These are phyloP conservation scores for Articulospora tetracladia DNA, from an alignment of 495 filamentous ascomycete species.

Conservation along the genomic window DNA sequence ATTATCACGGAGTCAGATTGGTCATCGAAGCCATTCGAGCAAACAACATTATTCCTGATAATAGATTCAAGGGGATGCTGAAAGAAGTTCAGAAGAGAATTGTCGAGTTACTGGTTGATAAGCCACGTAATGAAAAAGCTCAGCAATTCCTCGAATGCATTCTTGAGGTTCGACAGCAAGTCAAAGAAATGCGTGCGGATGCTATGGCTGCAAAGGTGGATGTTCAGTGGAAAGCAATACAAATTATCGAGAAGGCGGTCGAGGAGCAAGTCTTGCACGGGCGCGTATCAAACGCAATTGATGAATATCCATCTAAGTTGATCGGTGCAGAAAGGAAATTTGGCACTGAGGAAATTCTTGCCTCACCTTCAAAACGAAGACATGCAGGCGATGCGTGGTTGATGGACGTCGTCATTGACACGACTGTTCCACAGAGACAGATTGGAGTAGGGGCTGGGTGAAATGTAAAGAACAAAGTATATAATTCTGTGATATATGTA, in stretches of 20 bases:
- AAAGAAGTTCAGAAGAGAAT: constrained; percentile 25
- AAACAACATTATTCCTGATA: constrained; percentile 30
- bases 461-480: too few relatives aligned
- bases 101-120: neutral
- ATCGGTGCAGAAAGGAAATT: too few relatives aligned
- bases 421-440: too few relatives aligned
- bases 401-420: too few relatives aligned
- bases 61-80: constrained; percentile 25
- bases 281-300: neutral
- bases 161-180: constrained; percentile 4
- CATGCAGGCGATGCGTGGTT: too few relatives aligned
- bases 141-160: constrained; percentile 4
- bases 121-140: neutral
- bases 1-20: constrained; percentile 30
- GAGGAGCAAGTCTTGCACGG: neutral
- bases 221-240: constrained; percentile 12
- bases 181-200: constrained; percentile 9
- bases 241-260: constrained; percentile 23
- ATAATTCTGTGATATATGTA: too few relatives aligned
- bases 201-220: constrained; percentile 17
- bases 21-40: constrained; percentile 26
- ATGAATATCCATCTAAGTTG: neutral
- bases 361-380: too few relatives aligned
- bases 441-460: too few relatives aligned
- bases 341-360: too few relatives aligned